A percentile compares a stretch with the other conserved stretches of the same genome.
phyloP scores from a whole-genome alignment of 2,329 filamentous ascomycete genomes.

The Pyrenochaeta sp. region DNA sequence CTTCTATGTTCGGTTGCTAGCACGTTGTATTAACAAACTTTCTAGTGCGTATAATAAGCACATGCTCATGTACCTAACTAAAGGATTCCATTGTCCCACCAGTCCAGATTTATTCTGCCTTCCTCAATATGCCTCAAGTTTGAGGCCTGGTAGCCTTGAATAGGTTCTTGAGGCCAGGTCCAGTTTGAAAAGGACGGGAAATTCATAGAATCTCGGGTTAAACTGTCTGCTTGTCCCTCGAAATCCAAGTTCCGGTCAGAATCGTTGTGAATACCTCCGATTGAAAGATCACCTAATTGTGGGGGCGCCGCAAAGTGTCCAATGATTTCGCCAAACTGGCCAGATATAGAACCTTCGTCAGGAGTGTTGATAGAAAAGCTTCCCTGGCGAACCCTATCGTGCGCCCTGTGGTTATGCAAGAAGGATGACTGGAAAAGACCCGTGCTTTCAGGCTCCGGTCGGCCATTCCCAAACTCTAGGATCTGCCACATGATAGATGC shows the following conservation, averaged over 20 bases:
- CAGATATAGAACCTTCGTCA: neutral
- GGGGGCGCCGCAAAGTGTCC: too few species aligned
- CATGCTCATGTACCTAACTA: neutral
- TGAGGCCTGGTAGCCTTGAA: neutral
- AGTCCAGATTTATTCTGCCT: neutral
- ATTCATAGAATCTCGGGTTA: neutral
- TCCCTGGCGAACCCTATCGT: neutral
- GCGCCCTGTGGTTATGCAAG: neutral
- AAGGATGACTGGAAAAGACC: neutral
- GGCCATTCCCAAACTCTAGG: neutral
- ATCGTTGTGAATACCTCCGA: neutral
- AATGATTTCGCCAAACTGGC: too few species aligned
- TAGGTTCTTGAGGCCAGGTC: neutral
- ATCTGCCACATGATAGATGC: slow-evolving; percentile 1
- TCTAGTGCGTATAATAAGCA: neutral
- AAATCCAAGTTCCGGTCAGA: too few species aligned
- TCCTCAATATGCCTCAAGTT: neutral
- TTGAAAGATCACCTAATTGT: neutral
- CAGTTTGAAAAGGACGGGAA: slow-evolving; percentile 1
- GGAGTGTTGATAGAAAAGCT: neutral
- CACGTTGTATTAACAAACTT: neutral
- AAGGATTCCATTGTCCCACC: slow-evolving; percentile 1
- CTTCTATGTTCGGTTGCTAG: neutral
- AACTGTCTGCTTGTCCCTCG: neutral
- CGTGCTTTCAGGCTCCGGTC: neutral